Evolutionary conservation across 2,329 filamentous ascomycete genomes (phyloP), one percentile per base, ranked within the genome.

Genomic region (Nemania serpens): DNA sequence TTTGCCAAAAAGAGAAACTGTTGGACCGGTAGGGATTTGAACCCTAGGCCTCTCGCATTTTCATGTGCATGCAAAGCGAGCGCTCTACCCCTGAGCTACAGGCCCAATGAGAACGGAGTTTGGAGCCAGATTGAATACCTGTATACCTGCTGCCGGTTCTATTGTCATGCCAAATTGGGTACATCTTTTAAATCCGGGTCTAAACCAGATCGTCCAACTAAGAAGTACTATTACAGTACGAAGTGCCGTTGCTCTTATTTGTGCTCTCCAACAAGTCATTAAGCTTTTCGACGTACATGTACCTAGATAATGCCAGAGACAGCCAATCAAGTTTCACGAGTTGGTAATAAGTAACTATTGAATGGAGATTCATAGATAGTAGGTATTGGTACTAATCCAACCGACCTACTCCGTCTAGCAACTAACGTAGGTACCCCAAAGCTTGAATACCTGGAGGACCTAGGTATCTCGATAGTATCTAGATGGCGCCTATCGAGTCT

Each of bases 1-100:
- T 29, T 29, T 29, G 25, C 7, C 7, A 29, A 29, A 29, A 41
- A 46, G 46, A 33, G n/a, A n/a, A 42, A 33, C 3, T 15, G 25
- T n/a, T 67, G 61, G 59, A 64, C 45, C 37, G 55, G 66, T 65
- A 70, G 70, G 70, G 70, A 69, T 70, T 73, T 70, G 70, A 73
- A 73, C 70, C 69, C 69, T 70, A 67, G 70, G 64, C 69, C 64
- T 71, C 66, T 69, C 70, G 68, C 70, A 68, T 25, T 64, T 39
- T 20, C 25, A 29, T 29, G 3, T 29, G 3, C 25, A 69, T 68
- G 69, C 70, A 72, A 72, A 72, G 70, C 70, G 69, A 70, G 65
- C 68, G 65, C 68, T 71, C 68, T 72, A 71, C 69, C 69, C 69
- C 70, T 72, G 69, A 71, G 69, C 67, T 62, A 59, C 41, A 54